Conservation (phyloP, 2,329 filamentous ascomycete species). For the Karstenula rhodostoma region DNA sequence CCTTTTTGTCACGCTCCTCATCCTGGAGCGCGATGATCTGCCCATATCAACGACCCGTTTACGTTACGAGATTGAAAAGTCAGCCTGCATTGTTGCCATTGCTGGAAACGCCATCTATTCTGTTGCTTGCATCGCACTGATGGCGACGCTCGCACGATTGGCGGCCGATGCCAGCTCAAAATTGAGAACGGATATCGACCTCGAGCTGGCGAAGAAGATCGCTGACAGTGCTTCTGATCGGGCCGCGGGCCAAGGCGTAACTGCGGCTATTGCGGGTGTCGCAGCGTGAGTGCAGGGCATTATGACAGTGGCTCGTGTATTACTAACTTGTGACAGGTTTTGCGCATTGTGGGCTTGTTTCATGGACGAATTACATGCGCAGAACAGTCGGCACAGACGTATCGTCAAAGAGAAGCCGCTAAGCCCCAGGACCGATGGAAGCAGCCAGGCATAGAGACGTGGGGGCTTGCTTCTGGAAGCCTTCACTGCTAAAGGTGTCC, state of each 20-base stretch:
- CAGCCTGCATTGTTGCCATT: slow-evolving; percentile 17
- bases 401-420: slow-evolving; percentile 5
- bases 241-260: slow-evolving; percentile 17
- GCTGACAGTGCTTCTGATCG: slow-evolving; percentile 12
- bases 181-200: background rate
- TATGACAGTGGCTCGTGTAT: background rate
- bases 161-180: slow-evolving; percentile 13
- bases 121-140: slow-evolving; percentile 17
- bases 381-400: slow-evolving; percentile 15
- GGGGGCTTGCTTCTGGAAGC: background rate
- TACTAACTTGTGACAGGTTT: slow-evolving; percentile 1
- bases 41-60: slow-evolving; percentile 15
- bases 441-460: slow-evolving; percentile 7
- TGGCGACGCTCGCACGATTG: slow-evolving; percentile 17
- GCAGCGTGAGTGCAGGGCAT: slow-evolving; percentile 10
- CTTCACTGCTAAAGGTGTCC: background rate
- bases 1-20: slow-evolving; percentile 14
- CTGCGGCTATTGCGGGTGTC: slow-evolving; percentile 16
- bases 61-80: slow-evolving; percentile 19
- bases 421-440: background rate
- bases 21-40: slow-evolving; percentile 16
- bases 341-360: slow-evolving; percentile 13
- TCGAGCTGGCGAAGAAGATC: background rate
- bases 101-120: slow-evolving; percentile 18
- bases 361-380: slow-evolving; percentile 12